Base-by-base conservation (phyloP, 1,284 basidiomycete genomes). In the Pseudozyma hubeiensis region DNA sequence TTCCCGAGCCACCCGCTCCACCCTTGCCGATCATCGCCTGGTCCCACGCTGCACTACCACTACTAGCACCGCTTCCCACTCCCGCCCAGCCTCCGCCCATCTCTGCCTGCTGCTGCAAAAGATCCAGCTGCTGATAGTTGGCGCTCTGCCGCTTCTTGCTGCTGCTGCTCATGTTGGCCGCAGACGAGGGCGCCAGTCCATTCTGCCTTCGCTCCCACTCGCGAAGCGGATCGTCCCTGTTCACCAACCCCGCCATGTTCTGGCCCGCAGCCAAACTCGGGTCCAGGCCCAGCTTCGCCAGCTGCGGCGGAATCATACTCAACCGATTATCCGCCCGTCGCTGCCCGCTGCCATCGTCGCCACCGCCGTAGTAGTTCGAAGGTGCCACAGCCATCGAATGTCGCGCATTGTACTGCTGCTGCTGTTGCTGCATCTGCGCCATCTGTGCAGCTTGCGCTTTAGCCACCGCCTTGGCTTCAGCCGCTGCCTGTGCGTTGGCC, bases 241-340 rank as follows among this genome's bases (percentile, higher is more conserved):
- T 77, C 17, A 82, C 65, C 43, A 83, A 58, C 17, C 81, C 81
- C 31, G 81, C 78, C 43, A 84, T 59, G 43, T 56, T 61, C 33
- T 70, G 66, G 16, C 66, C 73, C 17, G 66, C 46, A 24, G 46
- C 60, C 51, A 71, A 49, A 30, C 41, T 48, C 52, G 69, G 43
- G 50, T 84, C 84, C 17, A 85, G 63, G 16, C 83, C 84, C 17
- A 85, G 66, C 71, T 83, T 84, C 56, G 83, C 84, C 50, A 98
- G 87, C 52, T 94, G 93, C 13, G 94, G 93, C 19, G 96, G 96
- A 17, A 98, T 91, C 65, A 90, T 88, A 81, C 96, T 94, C 89
- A 93, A 90, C 81, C 72, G 54, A 29, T 75, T 62, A 45, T 70
- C 67, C 31, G 52, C 49, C 3, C 61, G 48, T 16, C 53, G 43